Conservation (phyloP, 2,329 filamentous ascomycete species). For the Trichophyton simii region DNA sequence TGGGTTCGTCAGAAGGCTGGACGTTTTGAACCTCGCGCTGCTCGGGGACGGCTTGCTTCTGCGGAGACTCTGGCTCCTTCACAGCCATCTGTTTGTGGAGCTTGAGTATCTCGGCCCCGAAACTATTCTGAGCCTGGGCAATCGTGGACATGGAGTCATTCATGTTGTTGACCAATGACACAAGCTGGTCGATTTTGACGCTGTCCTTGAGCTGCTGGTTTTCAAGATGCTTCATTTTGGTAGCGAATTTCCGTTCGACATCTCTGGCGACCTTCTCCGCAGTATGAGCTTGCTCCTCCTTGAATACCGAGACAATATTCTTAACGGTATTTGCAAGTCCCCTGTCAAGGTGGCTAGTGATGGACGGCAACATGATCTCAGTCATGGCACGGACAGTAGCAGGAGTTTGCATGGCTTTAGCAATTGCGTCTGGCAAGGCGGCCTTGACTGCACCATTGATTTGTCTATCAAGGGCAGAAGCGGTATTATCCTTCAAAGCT, state of each 20-base stretch:
- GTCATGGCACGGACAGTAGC: slow-evolving; percentile 61
- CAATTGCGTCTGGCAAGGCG: slow-evolving; percentile 54
- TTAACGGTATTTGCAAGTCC: slow-evolving; percentile 52
- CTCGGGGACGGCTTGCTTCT: slow-evolving; percentile 8
- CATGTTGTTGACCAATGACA: slow-evolving; percentile 39
- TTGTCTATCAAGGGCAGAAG: slow-evolving; percentile 57
- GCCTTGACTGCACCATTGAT: slow-evolving; percentile 61
- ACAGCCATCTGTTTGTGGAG: slow-evolving; percentile 22
- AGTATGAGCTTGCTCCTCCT: slow-evolving; percentile 50
- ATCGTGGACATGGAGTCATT: slow-evolving; percentile 42
- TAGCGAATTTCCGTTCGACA: slow-evolving; percentile 48
- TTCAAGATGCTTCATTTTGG: slow-evolving; percentile 42
- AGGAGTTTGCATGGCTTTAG: slow-evolving; percentile 57
- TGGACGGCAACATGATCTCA: slow-evolving; percentile 55
- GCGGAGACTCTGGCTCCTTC: slow-evolving; percentile 12
- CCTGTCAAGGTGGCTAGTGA: slow-evolving; percentile 56
- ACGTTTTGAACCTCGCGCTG: slow-evolving; percentile 6
- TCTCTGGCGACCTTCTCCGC: slow-evolving; percentile 57
- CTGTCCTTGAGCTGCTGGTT: slow-evolving; percentile 41
- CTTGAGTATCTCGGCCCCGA: slow-evolving; percentile 31
- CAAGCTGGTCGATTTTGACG: slow-evolving; percentile 50
- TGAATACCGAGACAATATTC: slow-evolving; percentile 54
- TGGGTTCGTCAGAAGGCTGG: slow-evolving; percentile 22
- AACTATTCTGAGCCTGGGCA: slow-evolving; percentile 30
- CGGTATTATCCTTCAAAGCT: slow-evolving; percentile 54